Evolutionary conservation across 2,329 filamentous ascomycete genomes (phyloP).

Genomic region (Colletotrichum noveboracense): DNA sequence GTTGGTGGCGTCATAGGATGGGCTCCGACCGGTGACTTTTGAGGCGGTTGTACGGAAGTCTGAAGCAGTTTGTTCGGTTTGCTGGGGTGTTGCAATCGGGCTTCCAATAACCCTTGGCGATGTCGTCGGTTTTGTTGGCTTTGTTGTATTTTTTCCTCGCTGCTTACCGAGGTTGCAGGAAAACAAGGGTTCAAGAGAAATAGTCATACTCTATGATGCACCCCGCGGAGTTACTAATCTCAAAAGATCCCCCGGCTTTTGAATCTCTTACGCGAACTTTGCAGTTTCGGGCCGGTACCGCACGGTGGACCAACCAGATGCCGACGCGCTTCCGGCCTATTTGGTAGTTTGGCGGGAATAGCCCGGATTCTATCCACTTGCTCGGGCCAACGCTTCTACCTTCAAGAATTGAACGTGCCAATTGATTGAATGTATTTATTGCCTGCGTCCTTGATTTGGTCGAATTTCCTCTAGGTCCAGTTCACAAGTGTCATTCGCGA

Average conservation of each 20-base stretch:
- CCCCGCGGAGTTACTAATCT: background rate
- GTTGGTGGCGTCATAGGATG: background rate
- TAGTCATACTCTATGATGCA: background rate
- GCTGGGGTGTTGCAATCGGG: background rate
- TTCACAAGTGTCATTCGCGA: too few relatives aligned
- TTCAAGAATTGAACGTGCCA: background rate
- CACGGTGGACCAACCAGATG: slow-evolving; percentile 5
- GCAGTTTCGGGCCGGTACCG: slow-evolving; percentile 8
- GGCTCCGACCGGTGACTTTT: background rate
- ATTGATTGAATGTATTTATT: background rate
- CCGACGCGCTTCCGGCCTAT: background rate
- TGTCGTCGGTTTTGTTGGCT: background rate
- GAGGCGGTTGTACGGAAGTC: background rate
- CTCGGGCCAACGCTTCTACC: background rate
- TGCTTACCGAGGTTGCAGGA: background rate
- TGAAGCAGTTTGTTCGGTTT: background rate
- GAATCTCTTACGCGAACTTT: background rate
- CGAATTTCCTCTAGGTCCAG: too few relatives aligned
- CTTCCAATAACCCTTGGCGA: background rate
- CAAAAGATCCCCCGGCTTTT: background rate
- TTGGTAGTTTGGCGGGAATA: background rate
- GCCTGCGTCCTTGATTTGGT: background rate
- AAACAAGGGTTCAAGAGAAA: background rate
- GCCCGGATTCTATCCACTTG: background rate
- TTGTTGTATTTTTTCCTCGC: background rate